Base-by-base conservation (phyloP, 495 filamentous ascomycete genomes). In the Neohortaea acidophila region DNA sequence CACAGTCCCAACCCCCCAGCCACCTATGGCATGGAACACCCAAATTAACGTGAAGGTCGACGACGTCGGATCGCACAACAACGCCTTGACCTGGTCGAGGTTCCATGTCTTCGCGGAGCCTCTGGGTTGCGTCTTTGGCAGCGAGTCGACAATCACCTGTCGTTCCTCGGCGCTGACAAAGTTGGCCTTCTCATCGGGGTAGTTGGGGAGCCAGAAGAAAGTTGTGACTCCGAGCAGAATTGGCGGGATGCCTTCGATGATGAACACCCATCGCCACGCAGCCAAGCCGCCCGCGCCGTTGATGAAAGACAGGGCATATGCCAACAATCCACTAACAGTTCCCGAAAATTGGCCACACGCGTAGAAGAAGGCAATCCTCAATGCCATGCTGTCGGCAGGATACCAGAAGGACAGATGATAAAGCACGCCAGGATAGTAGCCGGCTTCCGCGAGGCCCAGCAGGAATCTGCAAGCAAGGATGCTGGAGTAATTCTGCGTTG, bases 361-460 rank as follows among this genome's bases (percentile, higher is more conserved):
- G 24, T 38, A 46, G 23, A 50, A 33, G 33, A 46, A 34, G 3
- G 47, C 43, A 23, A 46, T 38, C 4, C 47, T 37, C 12, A 45
- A 21, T 12, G 34, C n/a, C 35, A 37, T 30, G 15, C 35, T 27
- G n/a, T 36, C 37, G 1, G 36, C 32, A 21, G 37, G 43, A 32
- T 38, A 50, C 43, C 43, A 47, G 25, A 50, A 45, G 21, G 19
- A 27, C 12, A 50, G 22, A 35, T 43, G 38, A 30, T 34, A 50
- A 6, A 39, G 33, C 10, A 39, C 33, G 7, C 29, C 29, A 2
- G 38, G 31, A 21, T 33, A 43, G 2, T 70, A 62, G 3, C 59
- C 59, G 0, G 68, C 66, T 55, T 76, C 72, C 24, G 66, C 56
- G n/a, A 66, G 49, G 4, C 70, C 70, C 2, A 72, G 59, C n/a